Percentiles rank a stretch among this genome's conserved stretches.
Conservation (phyloP, 1,284 basidiomycete genomes). For the Cutaneotrichosporon arboriforme region DNA sequence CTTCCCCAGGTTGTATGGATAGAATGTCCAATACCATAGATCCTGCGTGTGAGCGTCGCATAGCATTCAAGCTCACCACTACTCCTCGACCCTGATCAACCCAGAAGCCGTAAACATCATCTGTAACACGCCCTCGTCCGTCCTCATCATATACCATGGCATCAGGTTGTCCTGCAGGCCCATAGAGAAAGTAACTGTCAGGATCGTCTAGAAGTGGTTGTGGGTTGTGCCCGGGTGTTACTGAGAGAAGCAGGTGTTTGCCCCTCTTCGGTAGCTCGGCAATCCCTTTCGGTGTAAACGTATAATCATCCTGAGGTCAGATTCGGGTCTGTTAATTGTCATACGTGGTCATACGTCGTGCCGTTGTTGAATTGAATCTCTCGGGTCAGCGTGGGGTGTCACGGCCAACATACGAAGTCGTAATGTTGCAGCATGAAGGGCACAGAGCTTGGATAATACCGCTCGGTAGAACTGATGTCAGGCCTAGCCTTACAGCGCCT, state of each 20-base stretch:
- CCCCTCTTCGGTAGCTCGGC: conserved; percentile 22
- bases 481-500: conserved; percentile 1
- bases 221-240: conserved; percentile 32
- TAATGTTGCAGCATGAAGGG: conserved; percentile 43
- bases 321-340: not conserved
- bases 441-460: conserved; percentile 40
- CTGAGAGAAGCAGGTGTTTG: conserved; percentile 21
- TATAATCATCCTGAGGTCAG: not conserved
- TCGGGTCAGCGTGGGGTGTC: not conserved
- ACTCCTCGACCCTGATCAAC: conserved; percentile 37
- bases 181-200: conserved; percentile 33
- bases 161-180: conserved; percentile 29
- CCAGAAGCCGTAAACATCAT: conserved; percentile 43
- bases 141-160: conserved; percentile 19
- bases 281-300: conserved; percentile 20
- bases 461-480: conserved; percentile 26
- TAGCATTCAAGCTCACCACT: conserved; percentile 27
- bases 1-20: conserved; percentile 47
- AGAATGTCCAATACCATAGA: conserved; percentile 26
- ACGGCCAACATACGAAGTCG: conserved; percentile 9
- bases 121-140: conserved; percentile 28
- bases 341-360: conserved; percentile 5
- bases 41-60: not conserved
- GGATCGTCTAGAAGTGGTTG: conserved; percentile 30
- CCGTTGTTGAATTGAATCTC: conserved; percentile 17